Conservation (phyloP, 139 green algal species). For the Micromonas pusilla region DNA sequence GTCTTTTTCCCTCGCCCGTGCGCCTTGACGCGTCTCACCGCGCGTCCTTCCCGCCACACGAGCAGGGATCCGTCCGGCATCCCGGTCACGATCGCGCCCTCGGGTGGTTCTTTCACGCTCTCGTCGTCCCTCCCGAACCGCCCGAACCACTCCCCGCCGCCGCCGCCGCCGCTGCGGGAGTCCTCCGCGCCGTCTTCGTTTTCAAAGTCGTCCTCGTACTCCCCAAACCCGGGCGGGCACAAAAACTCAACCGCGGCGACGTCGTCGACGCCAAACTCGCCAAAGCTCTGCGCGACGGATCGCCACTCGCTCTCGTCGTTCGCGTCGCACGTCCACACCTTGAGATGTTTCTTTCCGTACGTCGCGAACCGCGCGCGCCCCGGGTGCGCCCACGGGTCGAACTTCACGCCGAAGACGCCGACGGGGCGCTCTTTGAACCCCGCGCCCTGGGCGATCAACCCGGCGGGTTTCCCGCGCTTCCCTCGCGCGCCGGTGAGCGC, state of each 20-base stretch:
- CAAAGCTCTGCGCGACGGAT: slow-evolving; percentile 37
- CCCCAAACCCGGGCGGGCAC: slow-evolving; percentile 31
- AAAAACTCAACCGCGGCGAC: slow-evolving; percentile 48
- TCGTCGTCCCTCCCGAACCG: no score
- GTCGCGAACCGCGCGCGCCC: not conserved
- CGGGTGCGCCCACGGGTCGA: slow-evolving; percentile 39
- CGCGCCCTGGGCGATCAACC: slow-evolving; percentile 35
- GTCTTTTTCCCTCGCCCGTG: not conserved
- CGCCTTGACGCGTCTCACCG: not conserved
- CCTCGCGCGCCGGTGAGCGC: not conserved
- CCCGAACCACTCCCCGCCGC: no score
- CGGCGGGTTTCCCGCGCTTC: not conserved
- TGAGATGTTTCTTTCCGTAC: slow-evolving; percentile 19
- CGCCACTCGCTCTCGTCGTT: not conserved
- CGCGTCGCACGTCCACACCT: not conserved
- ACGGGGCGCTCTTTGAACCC: slow-evolving; percentile 23
- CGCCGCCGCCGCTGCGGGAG: no score
- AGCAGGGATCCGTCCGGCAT: slow-evolving; percentile 52
- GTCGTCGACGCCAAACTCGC: slow-evolving; percentile 51
- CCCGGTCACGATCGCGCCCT: slow-evolving; percentile 49
- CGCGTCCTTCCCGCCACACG: slow-evolving; percentile 38
- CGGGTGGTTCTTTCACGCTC: no score
- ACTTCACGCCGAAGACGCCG: slow-evolving; percentile 63
- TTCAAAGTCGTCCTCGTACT: no score
- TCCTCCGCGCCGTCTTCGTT: no score